Evolutionary conservation across 192 early-diverging fungal genomes (phyloP).

Genomic region (Neocallimastix lanati): DNA sequence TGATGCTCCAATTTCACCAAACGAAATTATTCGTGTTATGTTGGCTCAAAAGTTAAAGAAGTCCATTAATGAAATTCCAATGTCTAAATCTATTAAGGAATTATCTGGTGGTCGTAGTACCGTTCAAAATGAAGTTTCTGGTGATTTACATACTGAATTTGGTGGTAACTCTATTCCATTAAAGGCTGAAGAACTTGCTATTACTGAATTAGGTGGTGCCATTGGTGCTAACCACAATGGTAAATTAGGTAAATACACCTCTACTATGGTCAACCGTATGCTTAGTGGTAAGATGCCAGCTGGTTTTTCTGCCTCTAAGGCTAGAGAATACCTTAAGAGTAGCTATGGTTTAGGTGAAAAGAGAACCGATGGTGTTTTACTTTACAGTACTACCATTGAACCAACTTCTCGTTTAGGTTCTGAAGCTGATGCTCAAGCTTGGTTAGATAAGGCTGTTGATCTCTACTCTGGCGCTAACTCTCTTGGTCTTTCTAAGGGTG

Average conservation of each 20-base stretch:
- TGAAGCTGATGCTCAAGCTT: conserved; percentile 57
- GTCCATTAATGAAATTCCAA: conserved; percentile 48
- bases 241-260: conserved; percentile 62
- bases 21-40: conserved; percentile 62
- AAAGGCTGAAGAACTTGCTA: conserved; percentile 75
- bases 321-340: conserved; percentile 49
- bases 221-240: conserved; percentile 28
- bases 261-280: conserved; percentile 55
- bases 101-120: conserved; percentile 88
- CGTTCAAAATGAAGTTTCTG: conserved; percentile 88
- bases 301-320: conserved; percentile 61
- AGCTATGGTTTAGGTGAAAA: conserved; percentile 58
- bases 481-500: conserved; percentile 5
- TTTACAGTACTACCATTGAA: conserved; percentile 66
- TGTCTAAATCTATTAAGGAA: conserved; percentile 73
- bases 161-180: conserved; percentile 55
- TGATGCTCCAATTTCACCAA: conserved; percentile 65
- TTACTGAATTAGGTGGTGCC: conserved; percentile 55
- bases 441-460: conserved; percentile 12
- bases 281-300: conserved; percentile 80
- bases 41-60: conserved; percentile 87
- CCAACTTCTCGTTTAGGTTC: conserved; percentile 54
- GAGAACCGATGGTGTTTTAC: conserved; percentile 51
- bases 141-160: conserved; percentile 87
- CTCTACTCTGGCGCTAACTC: not conserved